Percentiles rank a stretch among this genome's conserved stretches.
Evolutionary conservation across 2,329 filamentous ascomycete genomes (phyloP).

Genomic region (Raffaelea ambrosiae): DNA sequence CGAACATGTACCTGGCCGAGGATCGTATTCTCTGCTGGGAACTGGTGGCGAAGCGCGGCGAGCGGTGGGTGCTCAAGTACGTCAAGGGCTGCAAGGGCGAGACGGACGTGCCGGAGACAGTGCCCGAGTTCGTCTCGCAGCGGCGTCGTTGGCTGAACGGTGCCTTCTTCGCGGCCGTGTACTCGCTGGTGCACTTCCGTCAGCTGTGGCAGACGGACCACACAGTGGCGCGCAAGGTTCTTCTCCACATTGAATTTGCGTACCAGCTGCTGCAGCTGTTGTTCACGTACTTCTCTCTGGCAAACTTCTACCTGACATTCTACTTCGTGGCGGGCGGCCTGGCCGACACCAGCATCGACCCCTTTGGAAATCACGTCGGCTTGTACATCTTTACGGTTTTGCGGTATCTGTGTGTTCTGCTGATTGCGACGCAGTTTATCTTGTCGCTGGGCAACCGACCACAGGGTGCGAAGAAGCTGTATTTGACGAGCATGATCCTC

Average conservation of each 20-base stretch:
- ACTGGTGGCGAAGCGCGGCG: conserved; percentile 86
- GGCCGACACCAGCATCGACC: conserved; percentile 69
- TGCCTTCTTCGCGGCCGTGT: conserved; percentile 96
- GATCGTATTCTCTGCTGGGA: conserved; percentile 92
- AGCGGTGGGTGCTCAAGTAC: conserved; percentile 96
- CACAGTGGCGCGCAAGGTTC: conserved; percentile 75
- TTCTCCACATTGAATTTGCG: conserved; percentile 89
- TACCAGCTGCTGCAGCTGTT: conserved; percentile 89
- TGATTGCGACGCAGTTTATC: conserved; percentile 94
- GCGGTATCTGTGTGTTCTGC: conserved; percentile 74
- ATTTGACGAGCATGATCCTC: conserved; percentile 78
- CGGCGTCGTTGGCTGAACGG: conserved; percentile 96
- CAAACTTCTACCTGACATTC: conserved; percentile 98
- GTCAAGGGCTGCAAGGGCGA: conserved; percentile 95
- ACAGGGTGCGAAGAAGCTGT: conserved; percentile 88
- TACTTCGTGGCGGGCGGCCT: conserved; percentile 95
- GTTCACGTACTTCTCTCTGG: conserved; percentile 96
- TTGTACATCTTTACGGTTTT: conserved; percentile 79
- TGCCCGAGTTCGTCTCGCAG: conserved; percentile 96
- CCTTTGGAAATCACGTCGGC: conserved; percentile 82
- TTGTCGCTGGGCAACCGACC: conserved; percentile 92
- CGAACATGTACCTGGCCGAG: conserved; percentile 90
- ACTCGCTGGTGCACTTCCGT: conserved; percentile 88
- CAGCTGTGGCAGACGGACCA: conserved; percentile 94
- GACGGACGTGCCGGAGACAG: conserved; percentile 93